Evolutionary conservation across 345 rosid species (phyloP), one percentile per base, ranked within the genome.

Genomic region (Aquilaria sinensis): DNA sequence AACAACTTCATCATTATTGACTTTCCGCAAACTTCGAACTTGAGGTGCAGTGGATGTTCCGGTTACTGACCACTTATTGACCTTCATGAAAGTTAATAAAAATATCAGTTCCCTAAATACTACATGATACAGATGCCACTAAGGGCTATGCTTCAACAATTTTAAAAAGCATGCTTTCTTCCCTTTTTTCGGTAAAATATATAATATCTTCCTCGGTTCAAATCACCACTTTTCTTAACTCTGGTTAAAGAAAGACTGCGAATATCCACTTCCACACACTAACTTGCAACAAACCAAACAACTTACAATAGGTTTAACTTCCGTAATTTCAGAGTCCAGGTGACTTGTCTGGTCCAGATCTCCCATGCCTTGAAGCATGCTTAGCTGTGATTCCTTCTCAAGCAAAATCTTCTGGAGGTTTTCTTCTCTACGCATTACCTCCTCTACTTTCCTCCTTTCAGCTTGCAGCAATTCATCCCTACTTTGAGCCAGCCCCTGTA

Each of bases 281-380:
- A 60, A 60, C 4, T 29, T 51, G 64, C 41, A 12, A 53, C 45
- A 55, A 31, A 66, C 51, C 53, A 47, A 67, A 53, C 37, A 57
- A 74, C 96, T 88, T 75, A 88, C 99, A 88, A 85, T 61, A n/a
- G 99, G 96, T 80, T 90, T 89, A 56, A 85, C 86, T 86, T 94
- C 87, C 60, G 79, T 72, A 48, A 90, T 85, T 79, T 90, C 96
- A 47, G 97, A 79, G 16, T 72, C 66, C 56, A 67, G 46, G 58
- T 72, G 62, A 34, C 68, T 68, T 69, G 78, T 68, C 62, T 16
- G 75, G 48, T 74, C 78, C 47, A 77, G 58, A 70, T 72, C 80
- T 69, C 74, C 76, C 46, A 12, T 66, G 55, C 72, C 81, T 65
- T 75, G 78, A 66, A 73, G 83, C 86, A 83, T 75, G 67, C 79